Evolutionary conservation across 225 moss, liverwort and hornwort genomes (phyloP).

Genomic region (Climacium dendroides): DNA sequence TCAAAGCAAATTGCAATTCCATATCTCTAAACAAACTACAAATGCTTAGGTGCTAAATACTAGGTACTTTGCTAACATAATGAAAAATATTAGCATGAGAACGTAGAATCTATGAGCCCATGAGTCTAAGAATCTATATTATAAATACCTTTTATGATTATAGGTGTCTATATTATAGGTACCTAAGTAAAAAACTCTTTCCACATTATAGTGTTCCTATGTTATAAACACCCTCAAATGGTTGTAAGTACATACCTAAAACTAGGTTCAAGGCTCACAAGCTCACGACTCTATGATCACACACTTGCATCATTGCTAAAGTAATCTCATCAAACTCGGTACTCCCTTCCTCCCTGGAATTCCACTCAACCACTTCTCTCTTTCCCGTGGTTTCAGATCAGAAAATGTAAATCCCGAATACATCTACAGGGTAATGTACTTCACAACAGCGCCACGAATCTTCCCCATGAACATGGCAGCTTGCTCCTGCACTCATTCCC

Average conservation of each 20-base stretch:
- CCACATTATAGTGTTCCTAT: too few relatives aligned
- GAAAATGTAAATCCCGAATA: neutral
- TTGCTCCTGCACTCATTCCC: slow-evolving; percentile 43
- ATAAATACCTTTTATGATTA: too few relatives aligned
- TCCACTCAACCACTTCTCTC: neutral
- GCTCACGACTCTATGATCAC: too few relatives aligned
- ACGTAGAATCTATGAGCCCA: too few relatives aligned
- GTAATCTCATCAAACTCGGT: neutral
- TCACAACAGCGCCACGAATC: slow-evolving; percentile 74
- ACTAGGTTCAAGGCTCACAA: too few relatives aligned
- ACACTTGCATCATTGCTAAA: neutral
- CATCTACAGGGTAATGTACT: slow-evolving; percentile 59
- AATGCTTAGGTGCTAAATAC: neutral
- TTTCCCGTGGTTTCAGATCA: neutral
- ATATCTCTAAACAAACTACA: neutral
- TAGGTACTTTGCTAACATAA: neutral
- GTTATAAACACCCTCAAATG: too few relatives aligned
- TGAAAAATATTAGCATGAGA: too few relatives aligned
- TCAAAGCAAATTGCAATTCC: neutral
- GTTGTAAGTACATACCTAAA: too few relatives aligned
- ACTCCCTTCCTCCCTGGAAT: neutral
- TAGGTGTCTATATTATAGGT: too few relatives aligned
- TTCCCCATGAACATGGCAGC: slow-evolving; percentile 64
- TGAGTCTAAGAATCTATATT: too few relatives aligned
- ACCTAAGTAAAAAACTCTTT: too few relatives aligned